Evolutionary conservation across 306 rosid genomes (phyloP).

Genomic region (Urtica urens): DNA sequence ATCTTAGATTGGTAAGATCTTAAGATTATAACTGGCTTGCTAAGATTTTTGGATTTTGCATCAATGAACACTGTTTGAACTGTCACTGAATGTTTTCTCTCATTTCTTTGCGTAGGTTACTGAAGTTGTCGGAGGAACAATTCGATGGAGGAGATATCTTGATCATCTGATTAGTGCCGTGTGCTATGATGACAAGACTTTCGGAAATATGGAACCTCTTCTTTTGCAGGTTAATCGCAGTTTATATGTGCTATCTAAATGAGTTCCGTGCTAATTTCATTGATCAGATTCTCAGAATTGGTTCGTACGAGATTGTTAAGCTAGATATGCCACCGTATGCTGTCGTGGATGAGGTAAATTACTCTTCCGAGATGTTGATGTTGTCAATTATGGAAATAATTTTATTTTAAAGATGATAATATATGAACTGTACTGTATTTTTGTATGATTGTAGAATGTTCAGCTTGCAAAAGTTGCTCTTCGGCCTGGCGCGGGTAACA

Average conservation of each 20-base stretch:
- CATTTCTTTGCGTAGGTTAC: conserved; percentile 44
- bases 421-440: neutral
- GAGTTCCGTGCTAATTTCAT: neutral
- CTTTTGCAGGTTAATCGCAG: conserved; percentile 55
- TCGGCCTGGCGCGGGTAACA: conserved; percentile 85
- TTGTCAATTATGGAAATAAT: neutral
- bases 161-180: conserved; percentile 71
- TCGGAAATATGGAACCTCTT: conserved; percentile 62
- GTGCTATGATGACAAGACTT: conserved; percentile 47
- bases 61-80: neutral
- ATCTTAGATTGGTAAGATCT: conserved; percentile 68
- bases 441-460: conserved; percentile 52
- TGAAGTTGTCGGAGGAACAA: conserved; percentile 73
- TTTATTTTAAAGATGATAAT: neutral
- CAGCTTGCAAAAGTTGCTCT: conserved; percentile 80
- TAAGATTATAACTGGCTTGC: conserved; percentile 1
- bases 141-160: conserved; percentile 86
- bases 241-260: conserved; percentile 5
- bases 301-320: conserved; percentile 72
- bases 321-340: conserved; percentile 81
- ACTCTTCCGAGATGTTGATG: no score
- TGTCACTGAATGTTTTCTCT: conserved; percentile 1
- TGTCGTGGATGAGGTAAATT: conserved; percentile 74
- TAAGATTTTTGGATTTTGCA: neutral
- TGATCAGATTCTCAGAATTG: conserved; percentile 63